phyloP scores from a whole-genome alignment of 805 yeast genomes.

The Pichia membranifaciens region DNA sequence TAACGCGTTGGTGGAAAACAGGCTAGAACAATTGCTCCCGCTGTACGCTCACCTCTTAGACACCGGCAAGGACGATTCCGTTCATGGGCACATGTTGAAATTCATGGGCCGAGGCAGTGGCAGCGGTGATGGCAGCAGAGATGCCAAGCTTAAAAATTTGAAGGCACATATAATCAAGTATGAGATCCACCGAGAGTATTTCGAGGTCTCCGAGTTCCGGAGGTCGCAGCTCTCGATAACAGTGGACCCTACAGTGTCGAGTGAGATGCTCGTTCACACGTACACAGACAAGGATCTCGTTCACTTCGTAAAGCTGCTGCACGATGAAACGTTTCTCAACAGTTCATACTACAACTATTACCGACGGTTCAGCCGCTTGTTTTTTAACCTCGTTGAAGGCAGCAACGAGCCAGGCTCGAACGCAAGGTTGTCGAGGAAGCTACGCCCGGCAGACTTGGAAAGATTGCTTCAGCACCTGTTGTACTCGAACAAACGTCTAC shows the following conservation, averaged over 20 bases:
- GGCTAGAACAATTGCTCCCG: slow-evolving; percentile 2
- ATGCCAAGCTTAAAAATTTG: slow-evolving; percentile 3
- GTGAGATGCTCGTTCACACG: slow-evolving; percentile 4
- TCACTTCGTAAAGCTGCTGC: slow-evolving; percentile 10
- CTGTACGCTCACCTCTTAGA: neutral
- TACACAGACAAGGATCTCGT: neutral
- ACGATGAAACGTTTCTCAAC: slow-evolving; percentile 8
- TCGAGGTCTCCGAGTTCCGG: slow-evolving; percentile 1
- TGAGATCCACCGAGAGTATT: slow-evolving; percentile 10
- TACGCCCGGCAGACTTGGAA: slow-evolving; percentile 13
- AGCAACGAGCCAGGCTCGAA: too few relatives aligned
- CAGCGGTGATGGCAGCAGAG: neutral
- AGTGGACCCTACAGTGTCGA: neutral
- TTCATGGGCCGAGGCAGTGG: neutral
- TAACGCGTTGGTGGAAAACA: neutral
- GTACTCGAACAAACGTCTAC: slow-evolving; percentile 6
- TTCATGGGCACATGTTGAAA: neutral
- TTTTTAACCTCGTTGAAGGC: slow-evolving; percentile 2
- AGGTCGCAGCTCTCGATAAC: neutral
- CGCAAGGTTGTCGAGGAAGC: slow-evolving; percentile 4
- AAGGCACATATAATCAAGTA: slow-evolving; percentile 8
- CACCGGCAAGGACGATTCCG: neutral
- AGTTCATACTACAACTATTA: slow-evolving; percentile 6
- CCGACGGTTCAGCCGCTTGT: slow-evolving; percentile 5
- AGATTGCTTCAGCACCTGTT: slow-evolving; percentile 9